Evolutionary conservation across 2,329 filamentous ascomycete genomes (phyloP), one percentile per base, ranked within the genome.

Genomic region (Aspergillus sp.): DNA sequence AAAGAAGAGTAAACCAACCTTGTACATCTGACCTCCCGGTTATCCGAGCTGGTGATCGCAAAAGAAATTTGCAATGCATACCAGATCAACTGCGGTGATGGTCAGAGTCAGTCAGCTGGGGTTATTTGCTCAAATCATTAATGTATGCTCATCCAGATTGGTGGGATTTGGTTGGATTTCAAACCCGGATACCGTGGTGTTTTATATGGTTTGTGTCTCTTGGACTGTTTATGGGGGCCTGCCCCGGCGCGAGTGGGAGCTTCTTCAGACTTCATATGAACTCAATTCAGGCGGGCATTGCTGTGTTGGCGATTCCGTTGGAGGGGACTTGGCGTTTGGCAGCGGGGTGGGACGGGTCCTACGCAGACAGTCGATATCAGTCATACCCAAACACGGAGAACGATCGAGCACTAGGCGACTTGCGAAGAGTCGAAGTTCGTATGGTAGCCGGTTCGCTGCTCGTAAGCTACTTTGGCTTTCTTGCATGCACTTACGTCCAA

Each of bases 401-500:
- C 65, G 57, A 56, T 61, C 57, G 63, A 64, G 60, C 60, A 45
- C 59, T 63, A 65, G 49, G 62, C 53, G 47, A 54, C 55, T 55
- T 56, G 62, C 59, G 54, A 57, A 59, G 62, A 51, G 48, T 62
- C 65, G 68, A 63, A 53, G 64, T 70, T 65, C 65, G 49, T 59
- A 68, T 59, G 59, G 61, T 64, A 60, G 63, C 60, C 65, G 58
- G 59, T 61, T 67, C 66, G 65, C 66, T 62, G 62, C 63, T 61
- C 66, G 62, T 67, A 58, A 60, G 65, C 62, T 64, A 63, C 51
- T 64, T 65, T 67, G 60, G 61, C 55, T 68, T 61, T 66, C 58
- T 71, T 70, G 61, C 60, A 53, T 65, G 64, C 57, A 78, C 77
- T 79, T 79, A 79, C 77, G 72, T 79, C 76, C 64, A 79, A 63